Percentiles rank a stretch among this genome's conserved stretches.
Evolutionary conservation across 148 eudicot species (phyloP).

Genomic region (Talinum fruticosum): DNA sequence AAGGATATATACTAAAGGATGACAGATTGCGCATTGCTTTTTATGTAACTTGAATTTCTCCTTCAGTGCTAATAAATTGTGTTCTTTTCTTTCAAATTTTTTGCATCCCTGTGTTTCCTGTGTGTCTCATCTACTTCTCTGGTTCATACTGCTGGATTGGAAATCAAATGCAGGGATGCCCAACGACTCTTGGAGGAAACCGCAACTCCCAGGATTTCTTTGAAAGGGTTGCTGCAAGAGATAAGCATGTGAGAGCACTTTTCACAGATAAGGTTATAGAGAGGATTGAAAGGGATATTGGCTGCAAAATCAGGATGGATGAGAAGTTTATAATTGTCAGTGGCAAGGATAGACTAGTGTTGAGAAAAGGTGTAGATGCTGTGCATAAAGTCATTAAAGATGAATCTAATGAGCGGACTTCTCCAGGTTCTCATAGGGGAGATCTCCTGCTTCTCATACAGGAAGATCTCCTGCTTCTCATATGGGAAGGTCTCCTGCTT

Average conservation of each 20-base stretch:
- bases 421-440: conserved; percentile 50
- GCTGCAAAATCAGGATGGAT: conserved; percentile 89
- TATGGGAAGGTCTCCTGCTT: conserved; percentile 46
- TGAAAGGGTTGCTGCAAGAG: conserved; percentile 94
- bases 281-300: conserved; percentile 78
- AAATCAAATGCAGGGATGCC: conserved; percentile 74
- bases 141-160: conserved; percentile 23
- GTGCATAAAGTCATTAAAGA: conserved; percentile 80
- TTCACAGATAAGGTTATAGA: conserved; percentile 71
- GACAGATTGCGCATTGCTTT: not conserved
- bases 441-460: conserved; percentile 60
- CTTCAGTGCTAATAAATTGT: not conserved
- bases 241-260: conserved; percentile 75
- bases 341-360: conserved; percentile 86
- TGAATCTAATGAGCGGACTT: conserved; percentile 56
- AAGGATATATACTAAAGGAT: not conserved
- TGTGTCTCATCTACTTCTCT: not conserved
- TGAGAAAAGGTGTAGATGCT: conserved; percentile 91
- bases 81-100: not conserved
- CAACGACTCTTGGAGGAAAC: conserved; percentile 92
- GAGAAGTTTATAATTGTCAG: conserved; percentile 95
- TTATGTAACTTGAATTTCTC: not conserved
- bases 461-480: conserved; percentile 51
- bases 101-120: not conserved
- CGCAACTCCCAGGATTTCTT: conserved; percentile 98